phyloP scores from a whole-genome alignment of 495 filamentous ascomycete species.

The Aspergillus nanangensis region DNA sequence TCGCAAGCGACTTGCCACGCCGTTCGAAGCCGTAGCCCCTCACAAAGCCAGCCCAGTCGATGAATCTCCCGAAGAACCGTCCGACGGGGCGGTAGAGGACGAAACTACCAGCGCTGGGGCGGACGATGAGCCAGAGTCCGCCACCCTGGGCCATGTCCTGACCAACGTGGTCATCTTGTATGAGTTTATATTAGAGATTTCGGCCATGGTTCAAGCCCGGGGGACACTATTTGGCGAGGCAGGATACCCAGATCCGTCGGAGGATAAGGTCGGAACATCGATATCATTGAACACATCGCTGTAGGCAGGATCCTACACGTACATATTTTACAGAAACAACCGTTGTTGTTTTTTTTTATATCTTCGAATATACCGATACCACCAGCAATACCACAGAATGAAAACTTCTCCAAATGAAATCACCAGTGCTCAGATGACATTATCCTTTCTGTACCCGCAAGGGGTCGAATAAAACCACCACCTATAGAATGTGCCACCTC shows the following conservation, averaged over 20 bases:
- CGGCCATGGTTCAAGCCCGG: conserved; percentile 80
- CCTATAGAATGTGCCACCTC: too few species aligned
- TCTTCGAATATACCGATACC: too few species aligned
- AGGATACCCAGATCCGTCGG: too few species aligned
- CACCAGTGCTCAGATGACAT: too few species aligned
- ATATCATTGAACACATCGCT: too few species aligned
- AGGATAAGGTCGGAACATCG: too few species aligned
- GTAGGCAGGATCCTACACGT: neutral
- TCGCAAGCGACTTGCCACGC: conserved; percentile 32
- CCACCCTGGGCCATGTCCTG: conserved; percentile 80
- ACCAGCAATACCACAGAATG: too few species aligned
- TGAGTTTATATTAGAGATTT: conserved; percentile 86
- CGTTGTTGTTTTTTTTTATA: neutral
- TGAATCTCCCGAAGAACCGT: conserved; percentile 22
- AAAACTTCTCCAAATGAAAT: too few species aligned
- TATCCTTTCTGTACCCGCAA: too few species aligned
- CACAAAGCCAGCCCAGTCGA: conserved; percentile 9
- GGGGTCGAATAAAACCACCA: too few species aligned
- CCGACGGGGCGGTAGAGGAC: conserved; percentile 33
- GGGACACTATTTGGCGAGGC: conserved; percentile 86
- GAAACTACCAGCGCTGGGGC: conserved; percentile 27
- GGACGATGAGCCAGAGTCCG: conserved; percentile 20
- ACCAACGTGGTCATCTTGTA: conserved; percentile 59
- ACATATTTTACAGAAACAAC: neutral
- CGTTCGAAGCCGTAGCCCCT: conserved; percentile 22